Percentiles rank a stretch among this genome's conserved stretches.
These are phyloP conservation scores for Tetradesmus lagerheimii DNA, from an alignment of 139 green algal species.

Conservation along the genomic window DNA sequence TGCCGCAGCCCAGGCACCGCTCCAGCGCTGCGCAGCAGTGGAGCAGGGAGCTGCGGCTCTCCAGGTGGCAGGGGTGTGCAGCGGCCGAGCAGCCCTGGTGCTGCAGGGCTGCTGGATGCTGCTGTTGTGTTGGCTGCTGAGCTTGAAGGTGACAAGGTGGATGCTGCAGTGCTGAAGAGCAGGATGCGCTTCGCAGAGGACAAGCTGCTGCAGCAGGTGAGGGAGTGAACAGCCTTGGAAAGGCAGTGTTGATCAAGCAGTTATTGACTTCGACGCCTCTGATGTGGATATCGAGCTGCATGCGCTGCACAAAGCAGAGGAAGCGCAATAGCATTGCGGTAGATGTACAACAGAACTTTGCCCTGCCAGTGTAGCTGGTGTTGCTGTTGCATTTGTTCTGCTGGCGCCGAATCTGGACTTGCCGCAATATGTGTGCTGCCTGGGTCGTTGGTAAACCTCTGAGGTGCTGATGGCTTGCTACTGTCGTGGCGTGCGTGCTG, in stretches of 20 bases:
- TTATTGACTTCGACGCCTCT: too few relatives aligned
- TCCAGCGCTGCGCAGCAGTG: not conserved
- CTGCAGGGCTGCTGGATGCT: conserved; percentile 28
- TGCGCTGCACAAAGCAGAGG: too few relatives aligned
- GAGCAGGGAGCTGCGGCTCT: not conserved
- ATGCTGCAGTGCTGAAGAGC: conserved; percentile 15
- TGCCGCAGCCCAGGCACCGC: not conserved
- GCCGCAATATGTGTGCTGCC: too few relatives aligned
- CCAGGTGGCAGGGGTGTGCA: not conserved
- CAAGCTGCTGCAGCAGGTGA: conserved; percentile 43
- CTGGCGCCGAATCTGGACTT: too few relatives aligned
- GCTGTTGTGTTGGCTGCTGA: conserved; percentile 37
- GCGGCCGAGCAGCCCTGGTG: conserved; percentile 18
- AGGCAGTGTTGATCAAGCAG: too few relatives aligned
- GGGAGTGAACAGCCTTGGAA: too few relatives aligned
- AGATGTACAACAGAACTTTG: too few relatives aligned
- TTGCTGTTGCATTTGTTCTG: too few relatives aligned
- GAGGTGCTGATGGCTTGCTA: too few relatives aligned
- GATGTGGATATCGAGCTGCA: too few relatives aligned
- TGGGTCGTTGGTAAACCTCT: not conserved
- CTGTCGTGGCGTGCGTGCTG: not conserved
- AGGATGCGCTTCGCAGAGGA: conserved; percentile 42
- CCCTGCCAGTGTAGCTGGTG: too few relatives aligned
- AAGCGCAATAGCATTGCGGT: too few relatives aligned
- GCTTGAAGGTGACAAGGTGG: conserved; percentile 2